A percentile compares a stretch with the other conserved stretches of the same genome.
These are phyloP conservation scores for Collybia mongolica DNA, from an alignment of 768 basidiomycete species.

Conservation along the genomic window DNA sequence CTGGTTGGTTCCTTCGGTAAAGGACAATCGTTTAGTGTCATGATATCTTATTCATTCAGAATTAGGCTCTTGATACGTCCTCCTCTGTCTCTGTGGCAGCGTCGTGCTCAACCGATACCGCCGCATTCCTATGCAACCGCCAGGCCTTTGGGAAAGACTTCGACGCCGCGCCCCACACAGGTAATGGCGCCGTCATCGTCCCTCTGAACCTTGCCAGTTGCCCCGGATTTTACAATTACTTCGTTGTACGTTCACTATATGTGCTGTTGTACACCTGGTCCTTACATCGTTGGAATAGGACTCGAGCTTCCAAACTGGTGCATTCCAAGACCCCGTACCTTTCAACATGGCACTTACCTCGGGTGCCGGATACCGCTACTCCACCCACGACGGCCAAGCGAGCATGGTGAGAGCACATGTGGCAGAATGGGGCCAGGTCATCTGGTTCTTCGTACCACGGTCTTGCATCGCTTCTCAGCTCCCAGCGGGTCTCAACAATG, in stretches of 20 bases:
- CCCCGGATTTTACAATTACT: slow-evolving; percentile 24
- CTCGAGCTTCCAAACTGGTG: slow-evolving; percentile 17
- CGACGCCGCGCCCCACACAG: slow-evolving; percentile 22
- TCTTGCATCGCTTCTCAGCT: slow-evolving; percentile 22
- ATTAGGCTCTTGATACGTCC: slow-evolving; percentile 15
- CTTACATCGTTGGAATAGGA: slow-evolving; percentile 8
- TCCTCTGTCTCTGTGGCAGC: slow-evolving; percentile 5
- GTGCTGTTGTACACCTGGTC: neutral
- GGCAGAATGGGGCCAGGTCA: slow-evolving; percentile 21
- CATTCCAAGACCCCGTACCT: slow-evolving; percentile 23
- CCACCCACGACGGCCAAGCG: slow-evolving; percentile 17
- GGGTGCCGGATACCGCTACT: slow-evolving; percentile 18
- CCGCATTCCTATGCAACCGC: slow-evolving; percentile 17
- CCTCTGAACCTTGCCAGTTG: slow-evolving; percentile 19
- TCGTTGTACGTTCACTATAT: slow-evolving; percentile 15
- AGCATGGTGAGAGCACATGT: slow-evolving; percentile 24
- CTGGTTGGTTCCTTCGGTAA: slow-evolving; percentile 19
- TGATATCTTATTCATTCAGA: neutral
- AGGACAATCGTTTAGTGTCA: neutral
- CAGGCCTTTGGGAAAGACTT: slow-evolving; percentile 22
- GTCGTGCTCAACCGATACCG: slow-evolving; percentile 18
- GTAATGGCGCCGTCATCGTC: slow-evolving; percentile 21
- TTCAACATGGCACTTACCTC: slow-evolving; percentile 21
- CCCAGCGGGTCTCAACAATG: slow-evolving; percentile 19
- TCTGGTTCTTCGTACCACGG: slow-evolving; percentile 26